These are phyloP conservation scores for Termitomyces sp. DNA, from an alignment of 768 basidiomycete genomes.

Conservation along the genomic window DNA sequence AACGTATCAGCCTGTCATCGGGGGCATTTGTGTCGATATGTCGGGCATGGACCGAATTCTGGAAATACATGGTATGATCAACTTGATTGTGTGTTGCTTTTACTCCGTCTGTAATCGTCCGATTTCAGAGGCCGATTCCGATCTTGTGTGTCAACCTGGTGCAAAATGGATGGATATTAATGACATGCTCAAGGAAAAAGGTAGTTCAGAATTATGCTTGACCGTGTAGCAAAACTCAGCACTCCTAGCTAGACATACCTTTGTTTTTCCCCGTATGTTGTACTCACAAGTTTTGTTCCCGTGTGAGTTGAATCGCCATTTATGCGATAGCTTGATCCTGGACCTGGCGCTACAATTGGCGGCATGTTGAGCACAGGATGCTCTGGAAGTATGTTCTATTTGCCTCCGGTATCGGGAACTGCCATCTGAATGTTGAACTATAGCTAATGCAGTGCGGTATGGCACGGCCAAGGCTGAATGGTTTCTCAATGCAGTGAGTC, in stretches of 20 bases:
- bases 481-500: slow-evolving; percentile 78
- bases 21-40: slow-evolving; percentile 81
- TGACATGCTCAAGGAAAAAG: slow-evolving; percentile 59
- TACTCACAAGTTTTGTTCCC: slow-evolving; percentile 12
- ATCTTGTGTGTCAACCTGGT: slow-evolving; percentile 74
- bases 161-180: slow-evolving; percentile 72
- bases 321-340: slow-evolving; percentile 61
- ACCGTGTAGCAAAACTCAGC: neutral
- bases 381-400: slow-evolving; percentile 58
- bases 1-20: slow-evolving; percentile 31
- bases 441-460: slow-evolving; percentile 80
- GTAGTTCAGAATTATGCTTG: slow-evolving; percentile 20
- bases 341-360: slow-evolving; percentile 77
- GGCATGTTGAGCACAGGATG: slow-evolving; percentile 88
- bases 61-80: slow-evolving; percentile 58
- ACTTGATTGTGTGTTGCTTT: neutral
- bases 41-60: slow-evolving; percentile 77
- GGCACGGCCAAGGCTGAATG: slow-evolving; percentile 89
- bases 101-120: neutral
- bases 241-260: slow-evolving; percentile 49
- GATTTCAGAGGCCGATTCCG: slow-evolving; percentile 58
- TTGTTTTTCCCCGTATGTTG: slow-evolving; percentile 74
- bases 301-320: neutral
- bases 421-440: neutral
- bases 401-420: neutral